phyloP scores from a whole-genome alignment of 345 rosid species.

The Citrus hindsii region DNA sequence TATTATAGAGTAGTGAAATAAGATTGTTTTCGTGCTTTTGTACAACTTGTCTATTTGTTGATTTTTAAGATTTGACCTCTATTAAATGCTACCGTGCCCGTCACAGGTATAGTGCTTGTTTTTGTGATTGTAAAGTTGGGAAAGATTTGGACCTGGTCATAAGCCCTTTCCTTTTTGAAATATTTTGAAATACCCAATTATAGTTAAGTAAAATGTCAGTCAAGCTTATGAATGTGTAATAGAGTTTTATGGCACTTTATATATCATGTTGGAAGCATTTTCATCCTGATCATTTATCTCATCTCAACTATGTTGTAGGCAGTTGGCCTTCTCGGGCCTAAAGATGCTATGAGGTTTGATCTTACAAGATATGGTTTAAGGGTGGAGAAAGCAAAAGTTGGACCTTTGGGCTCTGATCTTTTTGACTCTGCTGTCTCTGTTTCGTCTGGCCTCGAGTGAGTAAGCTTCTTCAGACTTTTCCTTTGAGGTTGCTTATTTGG shows the following conservation, averaged over 20 bases:
- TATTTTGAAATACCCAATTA: neutral
- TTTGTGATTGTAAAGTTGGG: neutral
- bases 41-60: neutral
- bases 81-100: neutral
- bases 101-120: neutral
- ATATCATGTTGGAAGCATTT: neutral
- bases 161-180: neutral
- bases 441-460: constrained; percentile 70
- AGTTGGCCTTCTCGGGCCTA: constrained; percentile 46
- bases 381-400: constrained; percentile 85
- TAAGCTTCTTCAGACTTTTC: constrained; percentile 28
- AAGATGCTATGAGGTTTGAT: constrained; percentile 63
- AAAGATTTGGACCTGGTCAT: too few species aligned
- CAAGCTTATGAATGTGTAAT: neutral
- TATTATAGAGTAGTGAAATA: neutral
- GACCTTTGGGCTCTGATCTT: constrained; percentile 75
- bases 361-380: constrained; percentile 51
- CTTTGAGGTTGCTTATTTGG: neutral
- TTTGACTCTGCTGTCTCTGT: constrained; percentile 88
- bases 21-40: neutral
- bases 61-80: neutral
- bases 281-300: constrained; percentile 6
- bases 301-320: constrained; percentile 45
- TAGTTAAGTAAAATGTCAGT: neutral
- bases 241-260: neutral